These are phyloP conservation scores for Hordeum vulgare DNA, from an alignment of 176 grass and related monocot genomes.

Conservation along the genomic window DNA sequence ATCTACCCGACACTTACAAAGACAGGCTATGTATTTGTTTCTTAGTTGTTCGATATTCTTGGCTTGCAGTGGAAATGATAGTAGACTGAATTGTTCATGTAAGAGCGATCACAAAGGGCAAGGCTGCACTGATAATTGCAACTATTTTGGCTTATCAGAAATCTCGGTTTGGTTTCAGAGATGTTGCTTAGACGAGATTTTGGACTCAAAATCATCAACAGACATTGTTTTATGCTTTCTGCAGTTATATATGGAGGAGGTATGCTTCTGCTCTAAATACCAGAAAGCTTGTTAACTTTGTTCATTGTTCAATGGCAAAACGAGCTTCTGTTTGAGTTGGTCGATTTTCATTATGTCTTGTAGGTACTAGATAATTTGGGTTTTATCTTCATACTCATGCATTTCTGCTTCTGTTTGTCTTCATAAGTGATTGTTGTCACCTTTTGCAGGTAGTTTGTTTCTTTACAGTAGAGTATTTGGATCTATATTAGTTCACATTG, in stretches of 20 bases:
- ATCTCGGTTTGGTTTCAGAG: slow-evolving; percentile 75
- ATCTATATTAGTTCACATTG: background rate
- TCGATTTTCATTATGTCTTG: background rate
- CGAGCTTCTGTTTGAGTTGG: background rate
- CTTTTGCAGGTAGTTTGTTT: background rate
- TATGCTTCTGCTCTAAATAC: slow-evolving; percentile 26
- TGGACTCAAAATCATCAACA: slow-evolving; percentile 45
- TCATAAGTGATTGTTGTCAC: background rate
- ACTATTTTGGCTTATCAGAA: slow-evolving; percentile 47
- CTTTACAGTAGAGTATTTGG: background rate
- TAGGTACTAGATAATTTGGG: background rate
- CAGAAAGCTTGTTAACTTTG: background rate
- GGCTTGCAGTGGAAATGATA: slow-evolving; percentile 29
- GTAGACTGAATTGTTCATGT: slow-evolving; percentile 39
- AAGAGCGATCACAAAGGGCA: slow-evolving; percentile 29
- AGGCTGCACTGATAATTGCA: slow-evolving; percentile 42
- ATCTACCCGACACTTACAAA: slow-evolving; percentile 61
- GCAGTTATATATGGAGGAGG: slow-evolving; percentile 88
- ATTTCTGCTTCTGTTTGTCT: background rate
- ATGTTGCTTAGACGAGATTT: slow-evolving; percentile 36
- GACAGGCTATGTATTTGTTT: slow-evolving; percentile 58
- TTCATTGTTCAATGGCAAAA: background rate
- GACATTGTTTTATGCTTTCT: slow-evolving; percentile 64
- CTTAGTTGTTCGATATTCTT: slow-evolving; percentile 62
- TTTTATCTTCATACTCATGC: background rate